These are phyloP conservation scores for Prunus kanzakura DNA, from an alignment of 306 rosid species.

Conservation along the genomic window DNA sequence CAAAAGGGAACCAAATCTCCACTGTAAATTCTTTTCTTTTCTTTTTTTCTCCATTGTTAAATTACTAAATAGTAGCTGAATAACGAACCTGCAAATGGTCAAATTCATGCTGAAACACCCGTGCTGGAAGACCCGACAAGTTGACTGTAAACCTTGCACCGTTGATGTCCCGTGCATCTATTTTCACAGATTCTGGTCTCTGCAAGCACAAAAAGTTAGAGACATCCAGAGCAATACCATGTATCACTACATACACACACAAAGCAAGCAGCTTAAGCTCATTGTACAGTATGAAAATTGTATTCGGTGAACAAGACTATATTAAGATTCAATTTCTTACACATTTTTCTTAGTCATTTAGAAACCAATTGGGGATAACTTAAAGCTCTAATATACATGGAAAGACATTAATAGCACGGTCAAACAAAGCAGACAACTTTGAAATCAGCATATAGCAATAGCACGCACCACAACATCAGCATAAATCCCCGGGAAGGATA, in stretches of 20 bases:
- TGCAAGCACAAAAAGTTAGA: slow-evolving; percentile 28
- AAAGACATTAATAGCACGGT: not conserved
- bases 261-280: not conserved
- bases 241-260: not conserved
- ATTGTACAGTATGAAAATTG: not conserved
- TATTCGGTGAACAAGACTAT: not conserved
- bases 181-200: slow-evolving; percentile 90
- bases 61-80: slow-evolving; percentile 13
- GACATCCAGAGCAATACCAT: not conserved
- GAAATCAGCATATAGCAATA: not conserved
- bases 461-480: slow-evolving; percentile 64
- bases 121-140: slow-evolving; percentile 80
- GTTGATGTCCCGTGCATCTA: slow-evolving; percentile 66
- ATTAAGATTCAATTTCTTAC: not conserved
- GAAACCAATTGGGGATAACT: not conserved
- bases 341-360: not conserved
- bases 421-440: not conserved
- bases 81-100: slow-evolving; percentile 78
- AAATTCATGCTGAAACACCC: slow-evolving; percentile 93
- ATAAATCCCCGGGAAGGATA: slow-evolving; percentile 74
- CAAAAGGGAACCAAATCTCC: not conserved
- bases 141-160: slow-evolving; percentile 63
- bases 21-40: no score
- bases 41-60: not conserved
- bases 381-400: not conserved